Conservation (phyloP, 179 eudicot species). For the Amaranthus tricolor region DNA sequence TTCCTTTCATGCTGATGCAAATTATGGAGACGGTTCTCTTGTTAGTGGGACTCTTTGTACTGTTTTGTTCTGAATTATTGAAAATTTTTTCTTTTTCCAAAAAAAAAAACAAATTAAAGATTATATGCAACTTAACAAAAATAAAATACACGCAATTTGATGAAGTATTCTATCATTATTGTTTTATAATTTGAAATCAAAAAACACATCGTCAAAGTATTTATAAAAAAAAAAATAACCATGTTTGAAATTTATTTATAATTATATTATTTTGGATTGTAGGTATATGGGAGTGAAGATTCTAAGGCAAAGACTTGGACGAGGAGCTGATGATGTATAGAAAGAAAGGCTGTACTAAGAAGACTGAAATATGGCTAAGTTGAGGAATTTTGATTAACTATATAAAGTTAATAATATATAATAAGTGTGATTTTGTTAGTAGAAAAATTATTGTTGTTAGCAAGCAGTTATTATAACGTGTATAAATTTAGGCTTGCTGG, state of each 20-base stretch:
- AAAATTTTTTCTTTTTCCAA: too few species aligned
- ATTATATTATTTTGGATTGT: slow-evolving; percentile 3
- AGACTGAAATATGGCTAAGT: slow-evolving; percentile 1
- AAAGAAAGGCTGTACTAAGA: neutral
- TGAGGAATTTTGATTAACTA: slow-evolving; percentile 6
- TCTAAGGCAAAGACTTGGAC: slow-evolving; percentile 69
- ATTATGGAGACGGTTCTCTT: too few species aligned
- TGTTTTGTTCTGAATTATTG: too few species aligned
- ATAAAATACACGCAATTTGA: too few species aligned
- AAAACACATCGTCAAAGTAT: too few species aligned
- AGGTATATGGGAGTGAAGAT: slow-evolving; percentile 99
- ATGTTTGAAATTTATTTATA: neutral
- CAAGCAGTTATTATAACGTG: slow-evolving; percentile 32
- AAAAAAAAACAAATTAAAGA: too few species aligned
- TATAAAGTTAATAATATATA: neutral
- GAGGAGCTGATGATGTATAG: slow-evolving; percentile 55
- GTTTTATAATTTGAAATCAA: too few species aligned
- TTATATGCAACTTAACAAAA: too few species aligned
- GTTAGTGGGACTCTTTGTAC: too few species aligned
- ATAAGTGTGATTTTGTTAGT: slow-evolving; percentile 21
- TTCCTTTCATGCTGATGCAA: too few species aligned
- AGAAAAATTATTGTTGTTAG: slow-evolving; percentile 23
- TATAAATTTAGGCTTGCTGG: slow-evolving; percentile 39
- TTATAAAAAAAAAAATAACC: too few species aligned
- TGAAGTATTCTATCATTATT: too few species aligned